Evolutionary conservation across 441 rosid species (phyloP).

Genomic region (Melianthus villosus): DNA sequence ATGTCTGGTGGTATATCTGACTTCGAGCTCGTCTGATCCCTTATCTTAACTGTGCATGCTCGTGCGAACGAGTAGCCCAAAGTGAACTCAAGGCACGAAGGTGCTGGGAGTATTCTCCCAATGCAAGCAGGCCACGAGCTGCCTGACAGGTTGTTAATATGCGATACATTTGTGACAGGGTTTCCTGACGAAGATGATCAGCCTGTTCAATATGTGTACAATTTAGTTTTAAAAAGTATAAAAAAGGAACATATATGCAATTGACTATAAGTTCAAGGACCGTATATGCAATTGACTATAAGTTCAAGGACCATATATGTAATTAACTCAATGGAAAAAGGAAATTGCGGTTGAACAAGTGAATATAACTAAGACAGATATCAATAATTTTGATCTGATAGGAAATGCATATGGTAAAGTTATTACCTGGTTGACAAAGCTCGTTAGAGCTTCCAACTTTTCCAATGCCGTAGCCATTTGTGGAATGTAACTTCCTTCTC

Average conservation of each 20-base stretch:
- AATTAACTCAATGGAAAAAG: no score
- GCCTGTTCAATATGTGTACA: conserved; percentile 31
- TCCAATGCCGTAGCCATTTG: conserved; percentile 55
- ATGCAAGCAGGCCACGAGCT: conserved; percentile 71
- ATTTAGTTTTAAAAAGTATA: not conserved
- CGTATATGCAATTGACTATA: no score
- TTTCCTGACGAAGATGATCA: conserved; percentile 73
- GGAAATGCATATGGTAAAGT: not conserved
- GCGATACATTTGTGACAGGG: conserved; percentile 62
- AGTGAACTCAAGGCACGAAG: conserved; percentile 57
- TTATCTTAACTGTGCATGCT: no score
- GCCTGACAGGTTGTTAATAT: conserved; percentile 66
- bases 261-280: no score
- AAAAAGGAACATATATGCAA: not conserved
- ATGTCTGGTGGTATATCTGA: no score
- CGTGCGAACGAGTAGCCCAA: conserved; percentile 55
- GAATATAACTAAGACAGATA: no score
- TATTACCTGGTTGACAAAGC: conserved; percentile 68
- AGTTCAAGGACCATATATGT: no score
- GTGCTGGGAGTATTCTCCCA: conserved; percentile 81
- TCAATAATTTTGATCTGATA: no score
- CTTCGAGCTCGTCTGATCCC: no score
- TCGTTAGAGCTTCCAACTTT: conserved; percentile 49
- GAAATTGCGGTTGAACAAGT: no score
- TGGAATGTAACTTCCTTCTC: conserved; percentile 36